These are phyloP conservation scores for Aspergillus chevalieri DNA, from an alignment of 2,329 filamentous ascomycete species.

Conservation along the genomic window DNA sequence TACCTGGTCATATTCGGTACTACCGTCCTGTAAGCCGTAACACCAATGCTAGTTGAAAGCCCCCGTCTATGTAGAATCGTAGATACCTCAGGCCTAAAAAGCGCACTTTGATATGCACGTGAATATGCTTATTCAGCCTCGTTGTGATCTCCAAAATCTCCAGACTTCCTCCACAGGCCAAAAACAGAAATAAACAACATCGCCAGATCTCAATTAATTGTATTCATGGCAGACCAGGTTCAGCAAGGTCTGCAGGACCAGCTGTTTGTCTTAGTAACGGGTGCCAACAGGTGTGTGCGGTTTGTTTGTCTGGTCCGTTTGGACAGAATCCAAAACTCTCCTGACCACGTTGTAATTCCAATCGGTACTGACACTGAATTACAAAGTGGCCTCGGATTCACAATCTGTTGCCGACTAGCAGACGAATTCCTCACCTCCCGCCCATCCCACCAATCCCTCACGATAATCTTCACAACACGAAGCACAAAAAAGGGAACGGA, in stretches of 20 bases:
- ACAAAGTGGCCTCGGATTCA: constrained; percentile 75
- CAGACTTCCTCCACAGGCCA: not conserved
- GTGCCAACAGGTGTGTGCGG: constrained; percentile 69
- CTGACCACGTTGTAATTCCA: not conserved
- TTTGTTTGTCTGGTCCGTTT: no score
- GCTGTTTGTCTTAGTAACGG: constrained; percentile 64
- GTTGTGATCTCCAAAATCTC: not conserved
- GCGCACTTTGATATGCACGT: no score
- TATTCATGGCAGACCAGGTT: constrained; percentile 10
- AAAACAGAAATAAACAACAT: not conserved
- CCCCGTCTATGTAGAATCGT: no score
- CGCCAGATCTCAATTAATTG: not conserved
- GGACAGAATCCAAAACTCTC: not conserved
- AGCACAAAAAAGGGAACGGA: constrained; percentile 66
- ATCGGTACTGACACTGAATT: constrained; percentile 5
- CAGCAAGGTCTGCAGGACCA: constrained; percentile 15
- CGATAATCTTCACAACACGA: constrained; percentile 79
- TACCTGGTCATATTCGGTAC: no score
- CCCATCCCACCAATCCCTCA: constrained; percentile 61
- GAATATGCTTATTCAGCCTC: no score
- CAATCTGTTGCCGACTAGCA: constrained; percentile 75
- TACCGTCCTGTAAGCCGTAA: no score
- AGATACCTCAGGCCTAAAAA: no score
- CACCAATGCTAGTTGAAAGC: no score
- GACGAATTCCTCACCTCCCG: constrained; percentile 76